Conservation (phyloP, 2,329 filamentous ascomycete species). For the Colletotrichum eremochloae region DNA sequence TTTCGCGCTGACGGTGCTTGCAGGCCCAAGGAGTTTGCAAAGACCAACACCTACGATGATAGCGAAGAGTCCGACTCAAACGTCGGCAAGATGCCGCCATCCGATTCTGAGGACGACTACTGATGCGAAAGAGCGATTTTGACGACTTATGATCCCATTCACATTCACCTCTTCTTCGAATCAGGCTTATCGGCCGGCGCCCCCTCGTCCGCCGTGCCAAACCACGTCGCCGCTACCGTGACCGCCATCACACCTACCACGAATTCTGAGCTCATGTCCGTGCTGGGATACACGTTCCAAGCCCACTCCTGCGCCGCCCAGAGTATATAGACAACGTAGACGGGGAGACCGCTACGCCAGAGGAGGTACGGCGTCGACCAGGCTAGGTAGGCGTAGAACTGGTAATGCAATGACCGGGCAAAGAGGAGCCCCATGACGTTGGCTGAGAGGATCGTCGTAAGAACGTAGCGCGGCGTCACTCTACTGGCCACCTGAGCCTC, state of each 20-base stretch:
- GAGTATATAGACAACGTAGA: slow-evolving; percentile 74
- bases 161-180: slow-evolving; percentile 43
- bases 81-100: slow-evolving; percentile 87
- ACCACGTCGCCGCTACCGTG: slow-evolving; percentile 75
- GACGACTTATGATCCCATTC: slow-evolving; percentile 14
- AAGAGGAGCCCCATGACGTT: slow-evolving; percentile 86
- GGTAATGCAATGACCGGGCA: slow-evolving; percentile 91
- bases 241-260: slow-evolving; percentile 79
- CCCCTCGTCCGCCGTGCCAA: slow-evolving; percentile 63
- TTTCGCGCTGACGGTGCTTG: slow-evolving; percentile 18
- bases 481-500: slow-evolving; percentile 68
- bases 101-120: slow-evolving; percentile 79
- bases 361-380: slow-evolving; percentile 91
- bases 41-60: slow-evolving; percentile 71
- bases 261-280: slow-evolving; percentile 63
- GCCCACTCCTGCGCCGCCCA: slow-evolving; percentile 90
- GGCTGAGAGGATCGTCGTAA: slow-evolving; percentile 82
- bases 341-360: slow-evolving; percentile 81
- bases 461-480: slow-evolving; percentile 79
- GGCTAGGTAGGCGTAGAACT: slow-evolving; percentile 92
- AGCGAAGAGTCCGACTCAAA: slow-evolving; percentile 83
- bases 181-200: slow-evolving; percentile 43
- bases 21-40: slow-evolving; percentile 86
- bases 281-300: slow-evolving; percentile 95
- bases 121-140: slow-evolving; percentile 26